Evolutionary conservation across 1,284 basidiomycete genomes (phyloP), one percentile per base, ranked within the genome.

Genomic region (Apiotrichum mycotoxinovorans): DNA sequence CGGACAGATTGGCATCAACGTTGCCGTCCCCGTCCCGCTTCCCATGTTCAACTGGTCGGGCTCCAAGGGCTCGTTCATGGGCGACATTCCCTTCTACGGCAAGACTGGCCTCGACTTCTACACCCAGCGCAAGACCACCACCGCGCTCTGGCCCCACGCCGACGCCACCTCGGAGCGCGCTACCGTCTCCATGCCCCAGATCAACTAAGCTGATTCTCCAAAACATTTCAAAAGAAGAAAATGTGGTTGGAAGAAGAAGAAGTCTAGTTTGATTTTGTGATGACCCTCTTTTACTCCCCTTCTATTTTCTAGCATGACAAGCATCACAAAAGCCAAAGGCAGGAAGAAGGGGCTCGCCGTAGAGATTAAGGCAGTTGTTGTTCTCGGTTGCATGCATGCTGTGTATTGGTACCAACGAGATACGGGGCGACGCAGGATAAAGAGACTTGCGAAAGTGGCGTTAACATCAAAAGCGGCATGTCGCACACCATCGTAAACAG

Each of bases 1-100:
- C 51, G 95, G 95, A 42, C 92, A 98, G 78, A 83, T 95, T 68
- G 91, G 91, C 43, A 85, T 98, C 77, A 98, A 98, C 72, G 88
- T 95, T 87, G 94, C 44, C 90, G 96, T 69, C 87, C 94, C 51
- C 65, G 79, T 92, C 4, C 91, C 93, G 44, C 80, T 89, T 48
- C 88, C 87, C 12, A 95, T 96, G 91, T 82, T 69, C 68, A 68
- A 73, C 61, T 80, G 79, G 78, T 76, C 75, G 52, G 80, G 78
- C 35, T 78, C 78, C 75, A 80, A 80, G 73, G 91, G 83, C 43
- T 90, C 88, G 66, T 87, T 89, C 65, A 79, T 95, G 60, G 95
- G 95, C 30, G 90, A 93, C 68, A 84, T 91, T 51, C 85, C 86
- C 14, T 91, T 96, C 80, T 95, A 95, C 68, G 92, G 93, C 34